Conservation (phyloP, 306 rosid species). For the Mucuna pruriens region DNA sequence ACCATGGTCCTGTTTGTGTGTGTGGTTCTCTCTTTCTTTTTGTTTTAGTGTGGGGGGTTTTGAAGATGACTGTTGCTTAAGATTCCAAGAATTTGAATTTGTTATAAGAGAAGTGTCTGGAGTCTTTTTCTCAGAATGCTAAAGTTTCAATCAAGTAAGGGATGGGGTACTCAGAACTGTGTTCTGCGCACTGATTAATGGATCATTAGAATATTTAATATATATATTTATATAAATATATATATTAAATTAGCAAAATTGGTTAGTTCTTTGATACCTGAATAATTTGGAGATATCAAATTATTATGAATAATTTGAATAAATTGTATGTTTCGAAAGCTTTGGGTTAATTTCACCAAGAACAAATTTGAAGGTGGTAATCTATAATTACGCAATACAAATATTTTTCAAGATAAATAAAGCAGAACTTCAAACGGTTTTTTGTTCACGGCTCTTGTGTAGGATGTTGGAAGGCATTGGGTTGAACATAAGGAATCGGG, state of each 20-base stretch:
- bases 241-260: too few species aligned
- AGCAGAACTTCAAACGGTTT: not conserved
- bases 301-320: not conserved
- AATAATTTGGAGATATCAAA: slow-evolving; percentile 10
- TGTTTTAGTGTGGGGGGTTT: not conserved
- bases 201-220: too few species aligned
- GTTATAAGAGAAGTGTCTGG: not conserved
- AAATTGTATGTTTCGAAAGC: not conserved
- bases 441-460: not conserved
- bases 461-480: not conserved
- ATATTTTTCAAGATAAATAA: not conserved
- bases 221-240: too few species aligned
- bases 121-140: not conserved
- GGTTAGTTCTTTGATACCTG: not conserved
- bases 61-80: not conserved
- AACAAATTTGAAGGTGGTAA: not conserved
- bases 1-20: not conserved
- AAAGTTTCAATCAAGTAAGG: slow-evolving; percentile 1
- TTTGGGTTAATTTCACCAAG: not conserved
- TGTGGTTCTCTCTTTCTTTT: not conserved
- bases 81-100: not conserved
- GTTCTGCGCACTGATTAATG: not conserved
- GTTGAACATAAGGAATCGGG: not conserved
- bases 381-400: not conserved
- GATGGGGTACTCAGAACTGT: not conserved